These are phyloP conservation scores for Harringtonia aguacate DNA, from an alignment of 2,329 filamentous ascomycete species.

Conservation along the genomic window DNA sequence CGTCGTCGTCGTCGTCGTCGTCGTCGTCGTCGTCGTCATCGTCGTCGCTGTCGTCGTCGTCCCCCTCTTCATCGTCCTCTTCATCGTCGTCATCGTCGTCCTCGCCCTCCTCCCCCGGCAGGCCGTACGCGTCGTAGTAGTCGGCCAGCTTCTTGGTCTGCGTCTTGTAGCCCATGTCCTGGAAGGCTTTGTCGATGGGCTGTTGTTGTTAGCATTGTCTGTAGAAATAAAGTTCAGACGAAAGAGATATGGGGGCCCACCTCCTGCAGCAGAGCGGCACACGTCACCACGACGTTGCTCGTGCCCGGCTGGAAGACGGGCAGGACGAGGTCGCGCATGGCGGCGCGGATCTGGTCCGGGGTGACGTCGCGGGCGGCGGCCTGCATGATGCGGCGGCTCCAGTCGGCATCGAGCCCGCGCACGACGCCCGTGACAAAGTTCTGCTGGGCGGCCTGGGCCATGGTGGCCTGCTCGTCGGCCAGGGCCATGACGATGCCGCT, in stretches of 20 bases:
- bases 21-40: slow-evolving; percentile 37
- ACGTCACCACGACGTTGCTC: slow-evolving; percentile 81
- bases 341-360: slow-evolving; percentile 64
- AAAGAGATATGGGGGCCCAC: slow-evolving; percentile 46
- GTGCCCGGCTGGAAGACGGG: slow-evolving; percentile 70
- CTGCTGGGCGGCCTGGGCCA: slow-evolving; percentile 68
- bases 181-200: slow-evolving; percentile 67
- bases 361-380: slow-evolving; percentile 73
- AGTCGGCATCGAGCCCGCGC: slow-evolving; percentile 63
- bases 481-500: slow-evolving; percentile 78
- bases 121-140: slow-evolving; percentile 85
- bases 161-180: slow-evolving; percentile 66
- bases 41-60: slow-evolving; percentile 44
- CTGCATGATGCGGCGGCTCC: slow-evolving; percentile 65
- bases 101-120: slow-evolving; percentile 52
- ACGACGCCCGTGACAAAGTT: slow-evolving; percentile 80
- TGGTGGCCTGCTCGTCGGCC: slow-evolving; percentile 81
- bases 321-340: slow-evolving; percentile 64
- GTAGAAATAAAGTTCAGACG: neutral
- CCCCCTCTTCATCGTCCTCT: slow-evolving; percentile 47
- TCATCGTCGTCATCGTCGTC: slow-evolving; percentile 52
- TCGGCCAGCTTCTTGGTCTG: slow-evolving; percentile 62
- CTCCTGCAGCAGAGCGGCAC: slow-evolving; percentile 74
- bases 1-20: slow-evolving; percentile 19
- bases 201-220: slow-evolving; percentile 22